These are phyloP conservation scores for Hydnum rufescens DNA, from an alignment of 768 basidiomycete species.

Conservation along the genomic window DNA sequence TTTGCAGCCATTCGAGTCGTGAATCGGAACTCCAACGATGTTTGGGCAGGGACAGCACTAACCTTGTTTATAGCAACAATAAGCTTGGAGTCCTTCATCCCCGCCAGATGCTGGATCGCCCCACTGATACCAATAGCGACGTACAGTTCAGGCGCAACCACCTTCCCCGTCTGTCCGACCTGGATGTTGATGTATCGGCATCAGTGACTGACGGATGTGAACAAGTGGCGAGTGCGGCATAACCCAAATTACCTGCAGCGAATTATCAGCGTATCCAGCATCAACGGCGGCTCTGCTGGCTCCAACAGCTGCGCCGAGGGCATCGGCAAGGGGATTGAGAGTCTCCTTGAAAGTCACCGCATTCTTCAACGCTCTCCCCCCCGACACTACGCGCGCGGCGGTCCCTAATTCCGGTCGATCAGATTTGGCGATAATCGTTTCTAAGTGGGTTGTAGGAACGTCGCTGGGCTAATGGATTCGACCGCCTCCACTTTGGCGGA, in stretches of 20 bases:
- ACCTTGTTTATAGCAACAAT: constrained; percentile 97
- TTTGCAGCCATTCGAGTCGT: background rate
- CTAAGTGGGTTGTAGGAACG: constrained; percentile 39
- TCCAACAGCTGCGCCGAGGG: constrained; percentile 84
- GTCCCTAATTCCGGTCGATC: constrained; percentile 83
- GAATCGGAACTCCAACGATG: background rate
- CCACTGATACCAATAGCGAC: constrained; percentile 94
- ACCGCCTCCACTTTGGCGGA: constrained; percentile 41
- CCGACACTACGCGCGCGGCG: constrained; percentile 78
- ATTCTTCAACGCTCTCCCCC: constrained; percentile 86
- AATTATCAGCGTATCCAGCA: constrained; percentile 95
- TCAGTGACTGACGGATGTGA: background rate
- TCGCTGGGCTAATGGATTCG: constrained; percentile 43
- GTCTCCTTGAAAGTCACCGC: constrained; percentile 78
- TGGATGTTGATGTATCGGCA: constrained; percentile 1
- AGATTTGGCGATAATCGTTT: constrained; percentile 65
- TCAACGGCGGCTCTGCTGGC: constrained; percentile 98
- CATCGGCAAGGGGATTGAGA: constrained; percentile 82
- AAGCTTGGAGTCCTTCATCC: constrained; percentile 98
- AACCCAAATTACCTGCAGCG: constrained; percentile 34
- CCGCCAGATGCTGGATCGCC: constrained; percentile 95
- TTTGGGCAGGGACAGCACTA: too few relatives aligned
- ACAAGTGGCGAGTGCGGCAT: background rate
- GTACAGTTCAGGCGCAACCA: constrained; percentile 92
- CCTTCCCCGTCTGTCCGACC: constrained; percentile 98